Percentiles rank a stretch among this genome's conserved stretches.
These are phyloP conservation scores for Candida coquimbonensis DNA, from an alignment of 805 yeast genomes.

Conservation along the genomic window DNA sequence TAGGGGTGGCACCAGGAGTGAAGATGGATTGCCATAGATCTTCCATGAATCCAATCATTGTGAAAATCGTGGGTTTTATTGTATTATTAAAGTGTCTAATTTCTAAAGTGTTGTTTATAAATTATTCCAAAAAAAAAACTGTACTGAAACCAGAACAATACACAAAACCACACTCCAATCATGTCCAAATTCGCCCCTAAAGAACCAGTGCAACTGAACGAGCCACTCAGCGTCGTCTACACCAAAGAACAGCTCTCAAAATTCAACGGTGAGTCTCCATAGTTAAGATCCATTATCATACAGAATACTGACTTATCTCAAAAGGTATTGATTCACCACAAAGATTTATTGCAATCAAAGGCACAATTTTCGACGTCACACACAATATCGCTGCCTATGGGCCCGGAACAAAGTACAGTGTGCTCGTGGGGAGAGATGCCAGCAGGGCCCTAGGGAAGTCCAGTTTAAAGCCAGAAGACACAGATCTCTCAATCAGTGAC, in stretches of 20 bases:
- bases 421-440: constrained; percentile 70
- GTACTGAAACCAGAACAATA: no score
- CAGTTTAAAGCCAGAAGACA: constrained; percentile 48
- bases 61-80: no score
- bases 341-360: constrained; percentile 70
- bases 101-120: not conserved
- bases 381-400: constrained; percentile 64
- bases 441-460: constrained; percentile 71
- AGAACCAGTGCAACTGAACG: constrained; percentile 41
- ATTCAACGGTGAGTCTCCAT: constrained; percentile 36
- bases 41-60: constrained; percentile 35
- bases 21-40: constrained; percentile 89
- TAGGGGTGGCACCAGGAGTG: constrained; percentile 90
- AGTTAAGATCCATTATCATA: not conserved
- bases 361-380: constrained; percentile 74
- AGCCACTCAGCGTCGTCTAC: constrained; percentile 41
- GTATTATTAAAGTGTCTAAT: not conserved
- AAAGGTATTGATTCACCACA: constrained; percentile 32
- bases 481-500: constrained; percentile 36
- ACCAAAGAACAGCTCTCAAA: constrained; percentile 35
- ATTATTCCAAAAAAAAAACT: not conserved
- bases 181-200: constrained; percentile 44
- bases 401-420: constrained; percentile 65
- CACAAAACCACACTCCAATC: not conserved
- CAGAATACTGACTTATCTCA: not conserved